phyloP scores from a whole-genome alignment of 164 flowering plant genomes.

The Dillenia suffruticosa region DNA sequence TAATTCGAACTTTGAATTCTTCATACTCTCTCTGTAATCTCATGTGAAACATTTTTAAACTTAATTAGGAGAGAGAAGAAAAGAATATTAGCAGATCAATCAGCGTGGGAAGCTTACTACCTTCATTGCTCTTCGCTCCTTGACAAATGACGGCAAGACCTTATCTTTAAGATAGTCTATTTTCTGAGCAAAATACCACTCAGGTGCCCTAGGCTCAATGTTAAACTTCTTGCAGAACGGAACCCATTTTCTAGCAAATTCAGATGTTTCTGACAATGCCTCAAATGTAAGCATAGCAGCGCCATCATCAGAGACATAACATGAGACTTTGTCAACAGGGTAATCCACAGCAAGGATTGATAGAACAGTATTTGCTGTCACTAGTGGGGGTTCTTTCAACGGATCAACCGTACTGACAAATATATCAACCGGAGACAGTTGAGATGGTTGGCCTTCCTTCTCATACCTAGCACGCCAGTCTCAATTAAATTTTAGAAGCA shows the following conservation, averaged over 20 bases:
- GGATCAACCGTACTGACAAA: constrained; percentile 78
- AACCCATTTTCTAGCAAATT: constrained; percentile 72
- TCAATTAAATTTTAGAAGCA: no score
- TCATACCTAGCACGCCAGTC: constrained; percentile 40
- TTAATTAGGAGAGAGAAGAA: no score
- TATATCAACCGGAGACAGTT: constrained; percentile 49
- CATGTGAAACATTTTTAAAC: not conserved
- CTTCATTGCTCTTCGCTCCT: constrained; percentile 75
- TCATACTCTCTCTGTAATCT: constrained; percentile 68
- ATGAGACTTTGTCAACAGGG: constrained; percentile 63
- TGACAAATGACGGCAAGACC: constrained; percentile 57
- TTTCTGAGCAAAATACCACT: constrained; percentile 58
- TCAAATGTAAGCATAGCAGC: constrained; percentile 78
- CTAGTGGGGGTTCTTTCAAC: constrained; percentile 60
- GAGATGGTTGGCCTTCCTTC: constrained; percentile 62
- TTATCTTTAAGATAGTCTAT: constrained; percentile 66
- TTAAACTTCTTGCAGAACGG: constrained; percentile 69
- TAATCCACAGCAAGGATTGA: constrained; percentile 75
- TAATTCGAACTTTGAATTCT: constrained; percentile 69
- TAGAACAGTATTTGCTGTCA: constrained; percentile 72
- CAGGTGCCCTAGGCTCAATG: constrained; percentile 77
- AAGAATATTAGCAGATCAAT: not conserved
- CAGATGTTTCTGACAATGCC: constrained; percentile 66
- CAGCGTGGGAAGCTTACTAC: constrained; percentile 16
- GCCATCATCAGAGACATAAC: constrained; percentile 84